Evolutionary conservation across 176 grass and related monocot genomes (phyloP), one percentile per base, ranked within the genome.

Genomic region (Saccharum spontaneum): DNA sequence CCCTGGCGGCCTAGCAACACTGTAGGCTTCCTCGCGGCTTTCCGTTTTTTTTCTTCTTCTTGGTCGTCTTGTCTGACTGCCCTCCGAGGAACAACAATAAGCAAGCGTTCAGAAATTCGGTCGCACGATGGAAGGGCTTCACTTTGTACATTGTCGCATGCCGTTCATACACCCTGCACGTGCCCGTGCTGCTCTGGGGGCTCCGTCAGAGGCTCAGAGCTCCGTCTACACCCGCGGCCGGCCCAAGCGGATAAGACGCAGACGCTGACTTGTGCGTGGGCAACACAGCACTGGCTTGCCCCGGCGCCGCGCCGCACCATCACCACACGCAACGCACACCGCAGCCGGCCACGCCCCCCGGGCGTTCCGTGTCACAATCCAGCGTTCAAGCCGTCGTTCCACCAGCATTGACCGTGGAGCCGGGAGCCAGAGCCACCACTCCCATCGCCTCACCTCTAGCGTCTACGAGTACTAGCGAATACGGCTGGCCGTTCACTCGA

Each of bases 211-310:
- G 48, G 2, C 45, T 49, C 46, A 49, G 45, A 15, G 46, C 46
- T n/a, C 54, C 16, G 55, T 61, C 57, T 61, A 61, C 57, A 61
- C 5, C 50, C 16, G 50, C 50, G 50, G 50, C 50, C 2, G 20
- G 61, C 40, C 67, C 63, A 68, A 80, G 33, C 36, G 66, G 45
- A 69, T 81, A 68, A 54, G 79, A 69, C 28, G 43, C 6, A 20
- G 40, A 30, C 23, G 26, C 48, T 38, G 37, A 34, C 37, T 4
- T 7, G 16, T 17, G 38, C 26, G 73, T 30, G 46, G 18, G 73
- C 60, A 66, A 46, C 77, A 36, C 62, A 67, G 7, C 61, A 63
- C 61, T 3, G 14, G 63, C 7, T 23, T 7, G 18, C 15, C 39
- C 40, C n/a, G 34, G 14, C 13, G 13, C 46, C 0, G 20, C 50